A percentile compares a stretch with the other conserved stretches of the same genome.
Evolutionary conservation across 495 filamentous ascomycete species (phyloP).

Genomic region (Podospora anserina): DNA sequence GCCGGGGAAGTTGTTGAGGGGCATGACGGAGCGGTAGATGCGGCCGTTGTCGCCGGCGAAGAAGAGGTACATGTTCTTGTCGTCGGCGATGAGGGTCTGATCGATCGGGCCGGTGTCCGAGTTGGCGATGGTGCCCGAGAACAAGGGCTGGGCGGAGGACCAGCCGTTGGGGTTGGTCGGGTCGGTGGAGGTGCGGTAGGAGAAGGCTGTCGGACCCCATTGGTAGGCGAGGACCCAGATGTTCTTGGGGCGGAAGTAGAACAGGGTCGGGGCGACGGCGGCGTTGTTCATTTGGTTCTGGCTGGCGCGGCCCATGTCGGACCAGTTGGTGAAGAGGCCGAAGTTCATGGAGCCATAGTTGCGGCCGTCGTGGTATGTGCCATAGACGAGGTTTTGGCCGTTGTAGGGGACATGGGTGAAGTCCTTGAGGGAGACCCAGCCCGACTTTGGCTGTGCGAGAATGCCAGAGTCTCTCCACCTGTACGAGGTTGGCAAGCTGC

Average conservation of each 20-base stretch:
- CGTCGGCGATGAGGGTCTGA: constrained; percentile 59
- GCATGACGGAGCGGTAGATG: constrained; percentile 60
- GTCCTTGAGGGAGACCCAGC: constrained; percentile 57
- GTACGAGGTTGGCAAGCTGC: constrained; percentile 53
- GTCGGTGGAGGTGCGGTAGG: constrained; percentile 57
- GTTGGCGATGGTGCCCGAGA: constrained; percentile 50
- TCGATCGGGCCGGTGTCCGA: constrained; percentile 54
- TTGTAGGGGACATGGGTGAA: constrained; percentile 51
- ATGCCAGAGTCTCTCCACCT: constrained; percentile 49
- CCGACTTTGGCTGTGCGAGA: constrained; percentile 48
- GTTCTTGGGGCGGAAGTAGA: constrained; percentile 59
- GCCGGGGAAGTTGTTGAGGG: constrained; percentile 57
- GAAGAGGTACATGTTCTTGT: constrained; percentile 59
- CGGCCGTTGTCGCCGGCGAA: constrained; percentile 64
- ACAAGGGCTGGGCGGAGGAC: constrained; percentile 53
- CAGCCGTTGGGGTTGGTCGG: constrained; percentile 56
- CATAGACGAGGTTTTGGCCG: constrained; percentile 54
- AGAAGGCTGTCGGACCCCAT: constrained; percentile 57
- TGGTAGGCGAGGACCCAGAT: constrained; percentile 61
- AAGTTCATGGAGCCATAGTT: constrained; percentile 58
- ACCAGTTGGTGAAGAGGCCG: constrained; percentile 53
- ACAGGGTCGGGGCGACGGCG: constrained; percentile 59
- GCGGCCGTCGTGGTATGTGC: constrained; percentile 39
- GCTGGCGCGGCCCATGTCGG: constrained; percentile 50
- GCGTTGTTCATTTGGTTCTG: constrained; percentile 48